Conservation (phyloP, 139 green algal genomes). For the Closterium sp. region DNA sequence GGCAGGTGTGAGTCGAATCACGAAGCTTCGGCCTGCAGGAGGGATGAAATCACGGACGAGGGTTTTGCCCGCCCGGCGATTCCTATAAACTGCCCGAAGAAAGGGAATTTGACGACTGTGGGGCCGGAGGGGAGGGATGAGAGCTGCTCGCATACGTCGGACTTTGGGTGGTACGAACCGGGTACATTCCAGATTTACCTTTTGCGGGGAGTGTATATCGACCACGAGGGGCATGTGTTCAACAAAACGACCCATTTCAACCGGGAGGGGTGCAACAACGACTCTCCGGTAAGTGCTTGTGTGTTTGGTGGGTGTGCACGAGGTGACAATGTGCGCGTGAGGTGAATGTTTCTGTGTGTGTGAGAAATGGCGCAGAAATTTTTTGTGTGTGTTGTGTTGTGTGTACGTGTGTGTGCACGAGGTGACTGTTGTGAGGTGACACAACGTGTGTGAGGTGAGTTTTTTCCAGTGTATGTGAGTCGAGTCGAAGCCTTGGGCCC, state of each 20-base stretch:
- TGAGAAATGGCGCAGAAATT: no score
- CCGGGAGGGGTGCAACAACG: background rate
- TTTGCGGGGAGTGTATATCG: conserved; percentile 19
- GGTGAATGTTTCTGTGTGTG: background rate
- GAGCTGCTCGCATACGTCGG: background rate
- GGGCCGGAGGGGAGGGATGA: background rate
- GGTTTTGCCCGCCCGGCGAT: background rate
- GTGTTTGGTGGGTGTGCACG: background rate
- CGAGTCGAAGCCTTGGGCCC: no score
- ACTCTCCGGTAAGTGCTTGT: background rate
- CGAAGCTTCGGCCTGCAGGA: background rate
- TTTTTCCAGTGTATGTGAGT: no score
- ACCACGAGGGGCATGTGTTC: conserved; percentile 15
- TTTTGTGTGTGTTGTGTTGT: no score
- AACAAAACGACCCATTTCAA: conserved; percentile 7
- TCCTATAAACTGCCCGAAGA: background rate
- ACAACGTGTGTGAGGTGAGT: no score
- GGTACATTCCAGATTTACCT: conserved; percentile 13
- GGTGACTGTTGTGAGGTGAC: no score
- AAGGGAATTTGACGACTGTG: background rate
- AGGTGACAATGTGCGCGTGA: background rate
- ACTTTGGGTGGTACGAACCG: background rate
- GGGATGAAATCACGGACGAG: background rate
- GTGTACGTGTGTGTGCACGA: no score
- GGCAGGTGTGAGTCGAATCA: background rate